Percentiles rank a stretch among this genome's conserved stretches.
Conservation (phyloP, 2,329 filamentous ascomycete species). For the Rachicladosporium sp. region DNA sequence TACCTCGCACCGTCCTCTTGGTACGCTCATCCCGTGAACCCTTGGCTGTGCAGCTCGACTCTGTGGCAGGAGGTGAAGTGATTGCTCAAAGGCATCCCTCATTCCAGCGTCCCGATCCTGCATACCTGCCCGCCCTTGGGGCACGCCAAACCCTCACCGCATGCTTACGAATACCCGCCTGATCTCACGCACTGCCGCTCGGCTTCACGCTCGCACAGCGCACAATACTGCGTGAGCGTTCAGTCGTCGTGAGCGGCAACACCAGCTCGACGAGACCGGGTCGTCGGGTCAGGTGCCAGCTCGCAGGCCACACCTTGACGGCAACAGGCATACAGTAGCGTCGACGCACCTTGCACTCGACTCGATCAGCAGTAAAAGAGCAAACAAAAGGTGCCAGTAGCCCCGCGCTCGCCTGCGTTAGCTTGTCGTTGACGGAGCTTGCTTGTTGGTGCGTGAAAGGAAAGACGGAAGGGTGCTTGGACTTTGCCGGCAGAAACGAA, state of each 20-base stretch:
- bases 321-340: constrained; percentile 1
- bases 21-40: not conserved
- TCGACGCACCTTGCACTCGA: constrained; percentile 1
- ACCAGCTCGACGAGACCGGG: constrained; percentile 2
- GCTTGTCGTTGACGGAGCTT: not conserved
- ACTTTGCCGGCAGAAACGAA: too few relatives aligned
- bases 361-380: constrained; percentile 1
- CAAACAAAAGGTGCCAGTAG: constrained; percentile 5
- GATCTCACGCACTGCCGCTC: too few relatives aligned
- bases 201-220: not conserved
- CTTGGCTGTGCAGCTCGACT: constrained; percentile 1
- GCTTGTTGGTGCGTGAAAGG: too few relatives aligned
- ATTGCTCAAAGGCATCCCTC: constrained; percentile 4
- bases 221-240: constrained; percentile 4
- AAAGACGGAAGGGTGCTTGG: too few relatives aligned
- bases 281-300: constrained; percentile 5
- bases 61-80: constrained; percentile 1
- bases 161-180: too few relatives aligned
- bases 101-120: constrained; percentile 4
- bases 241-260: too few relatives aligned
- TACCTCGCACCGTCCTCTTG: constrained; percentile 2
- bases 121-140: not conserved
- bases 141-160: too few relatives aligned
- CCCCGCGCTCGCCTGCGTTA: constrained; percentile 3
- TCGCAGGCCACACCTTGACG: constrained; percentile 2